phyloP scores from a whole-genome alignment of 306 rosid genomes.

The Crataegus laevigata region DNA sequence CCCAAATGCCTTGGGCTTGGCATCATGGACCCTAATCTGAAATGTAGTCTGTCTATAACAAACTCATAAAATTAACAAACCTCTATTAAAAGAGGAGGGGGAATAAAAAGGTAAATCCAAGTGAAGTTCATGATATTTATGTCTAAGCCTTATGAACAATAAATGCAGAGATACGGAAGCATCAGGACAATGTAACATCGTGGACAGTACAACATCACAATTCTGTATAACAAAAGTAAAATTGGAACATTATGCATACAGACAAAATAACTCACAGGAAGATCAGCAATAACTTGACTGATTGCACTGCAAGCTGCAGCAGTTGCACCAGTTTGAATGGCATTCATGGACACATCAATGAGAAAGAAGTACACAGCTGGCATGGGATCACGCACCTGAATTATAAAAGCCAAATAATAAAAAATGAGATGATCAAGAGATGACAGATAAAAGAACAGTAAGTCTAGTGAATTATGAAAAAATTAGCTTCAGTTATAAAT shows the following conservation, averaged over 20 bases:
- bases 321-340: constrained; percentile 96
- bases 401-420: constrained; percentile 1
- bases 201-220: background rate
- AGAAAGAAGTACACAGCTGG: constrained; percentile 94
- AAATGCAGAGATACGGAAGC: background rate
- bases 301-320: constrained; percentile 99
- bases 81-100: background rate
- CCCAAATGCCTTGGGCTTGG: background rate
- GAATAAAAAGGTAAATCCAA: background rate
- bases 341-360: constrained; percentile 93
- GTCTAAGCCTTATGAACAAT: background rate
- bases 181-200: background rate
- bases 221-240: background rate
- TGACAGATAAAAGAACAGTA: background rate
- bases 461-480: background rate
- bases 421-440: constrained; percentile 3
- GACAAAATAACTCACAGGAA: constrained; percentile 68
- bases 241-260: constrained; percentile 1
- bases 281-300: constrained; percentile 81
- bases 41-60: background rate
- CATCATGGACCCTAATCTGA: background rate
- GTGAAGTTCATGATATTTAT: background rate
- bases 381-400: constrained; percentile 96
- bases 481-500: background rate
- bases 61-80: background rate